phyloP scores from a whole-genome alignment of 148 eudicot genomes.

The Spergularia marina region DNA sequence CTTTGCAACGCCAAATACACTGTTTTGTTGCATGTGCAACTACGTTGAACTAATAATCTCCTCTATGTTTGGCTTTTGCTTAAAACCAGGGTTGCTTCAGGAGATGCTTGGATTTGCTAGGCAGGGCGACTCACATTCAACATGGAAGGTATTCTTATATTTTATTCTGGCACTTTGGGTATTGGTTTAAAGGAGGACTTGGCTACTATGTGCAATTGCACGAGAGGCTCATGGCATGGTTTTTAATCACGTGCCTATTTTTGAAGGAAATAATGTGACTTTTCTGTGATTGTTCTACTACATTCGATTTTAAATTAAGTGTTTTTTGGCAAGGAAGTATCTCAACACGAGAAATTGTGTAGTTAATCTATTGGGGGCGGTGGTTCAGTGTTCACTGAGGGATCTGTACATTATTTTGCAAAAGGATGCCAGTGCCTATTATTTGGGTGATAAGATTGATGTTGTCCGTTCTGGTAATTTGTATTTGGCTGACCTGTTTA shows the following conservation, averaged over 20 bases:
- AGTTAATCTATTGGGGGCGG: not conserved
- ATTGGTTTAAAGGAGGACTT: not conserved
- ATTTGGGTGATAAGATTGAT: not conserved
- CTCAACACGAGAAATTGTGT: too few species aligned
- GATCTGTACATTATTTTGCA: not conserved
- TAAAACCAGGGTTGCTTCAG: constrained; percentile 55
- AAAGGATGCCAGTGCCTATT: not conserved
- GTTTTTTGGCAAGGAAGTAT: not conserved
- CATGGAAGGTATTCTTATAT: constrained; percentile 67
- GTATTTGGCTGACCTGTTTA: constrained; percentile 21
- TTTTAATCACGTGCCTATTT: not conserved
- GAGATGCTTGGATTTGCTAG: constrained; percentile 88
- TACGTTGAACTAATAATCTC: not conserved
- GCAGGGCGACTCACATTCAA: constrained; percentile 61
- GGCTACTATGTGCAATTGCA: not conserved
- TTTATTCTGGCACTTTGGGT: not conserved
- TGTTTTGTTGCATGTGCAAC: not conserved
- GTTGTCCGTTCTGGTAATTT: not conserved
- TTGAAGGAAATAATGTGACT: not conserved
- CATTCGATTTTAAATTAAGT: not conserved
- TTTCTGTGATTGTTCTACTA: not conserved
- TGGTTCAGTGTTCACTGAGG: not conserved
- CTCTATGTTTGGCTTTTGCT: constrained; percentile 8
- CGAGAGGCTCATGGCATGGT: not conserved
- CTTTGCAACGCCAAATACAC: not conserved